Evolutionary conservation across 2,329 filamentous ascomycete genomes (phyloP).

Genomic region (Colletotrichum limetticola): DNA sequence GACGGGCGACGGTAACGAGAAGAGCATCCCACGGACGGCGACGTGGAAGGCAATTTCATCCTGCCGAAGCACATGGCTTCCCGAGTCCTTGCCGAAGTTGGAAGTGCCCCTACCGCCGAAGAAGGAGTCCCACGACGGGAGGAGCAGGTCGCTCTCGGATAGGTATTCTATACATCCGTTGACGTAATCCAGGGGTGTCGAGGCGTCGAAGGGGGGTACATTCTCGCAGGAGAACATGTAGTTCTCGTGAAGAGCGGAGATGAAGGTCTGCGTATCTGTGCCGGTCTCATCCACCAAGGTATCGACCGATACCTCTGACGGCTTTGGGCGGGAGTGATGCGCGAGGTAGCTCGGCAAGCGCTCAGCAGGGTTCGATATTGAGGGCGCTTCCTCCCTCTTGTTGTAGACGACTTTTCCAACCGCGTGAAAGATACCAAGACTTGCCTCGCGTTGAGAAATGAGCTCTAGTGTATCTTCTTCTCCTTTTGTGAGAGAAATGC

Average conservation of each 20-base stretch:
- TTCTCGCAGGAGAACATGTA: constrained; percentile 85
- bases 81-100: constrained; percentile 65
- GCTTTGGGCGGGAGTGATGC: constrained; percentile 67
- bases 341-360: constrained; percentile 69
- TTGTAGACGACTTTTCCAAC: constrained; percentile 98
- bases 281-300: constrained; percentile 91
- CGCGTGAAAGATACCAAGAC: constrained; percentile 93
- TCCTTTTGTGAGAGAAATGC: constrained; percentile 73
- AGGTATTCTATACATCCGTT: constrained; percentile 88
- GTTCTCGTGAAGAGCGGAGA: constrained; percentile 93
- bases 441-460: constrained; percentile 88
- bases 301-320: constrained; percentile 75
- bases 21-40: constrained; percentile 86
- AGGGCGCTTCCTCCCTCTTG: constrained; percentile 75
- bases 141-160: constrained; percentile 89
- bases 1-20: constrained; percentile 86
- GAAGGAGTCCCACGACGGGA: constrained; percentile 75
- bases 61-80: constrained; percentile 82
- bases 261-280: constrained; percentile 90
- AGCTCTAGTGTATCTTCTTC: constrained; percentile 84
- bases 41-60: constrained; percentile 96
- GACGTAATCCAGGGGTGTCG: constrained; percentile 79
- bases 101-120: constrained; percentile 70
- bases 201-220: constrained; percentile 57
- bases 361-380: constrained; percentile 57